Evolutionary conservation across 2,329 filamentous ascomycete species (phyloP), one percentile per base, ranked within the genome.

Genomic region (Huntiella abstrusa): DNA sequence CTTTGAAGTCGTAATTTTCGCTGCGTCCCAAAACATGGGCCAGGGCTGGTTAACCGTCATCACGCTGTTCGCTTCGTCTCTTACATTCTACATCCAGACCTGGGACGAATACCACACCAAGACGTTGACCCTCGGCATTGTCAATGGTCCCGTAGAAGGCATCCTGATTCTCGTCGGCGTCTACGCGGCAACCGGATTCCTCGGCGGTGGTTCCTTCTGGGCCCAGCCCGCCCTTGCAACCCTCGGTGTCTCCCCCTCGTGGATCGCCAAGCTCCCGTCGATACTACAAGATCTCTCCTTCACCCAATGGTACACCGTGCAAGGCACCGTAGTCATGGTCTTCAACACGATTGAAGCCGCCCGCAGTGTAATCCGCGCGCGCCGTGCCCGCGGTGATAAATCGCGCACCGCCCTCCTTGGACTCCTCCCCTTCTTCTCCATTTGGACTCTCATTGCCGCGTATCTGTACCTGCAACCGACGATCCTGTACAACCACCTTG

Each of bases 101-200:
- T 98, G 91, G 91, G 91, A 98, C 58, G 91, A 96, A 61, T 98
- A 96, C 64, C 88, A 96, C 65, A 98, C 91, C 44, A 87, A 95
- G 62, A 91, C 87, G 3, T 73, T 98, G 41, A 95, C 86, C 1
- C 74, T 98, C 4, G 91, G 91, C 49, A 67, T 96, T 52, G 71
- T 98, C 53, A 95, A 88, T 53, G 91, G 91, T 0, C 91, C 91
- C 3, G 91, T 98, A 34, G 91, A 98, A 64, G 91, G 91, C 44
- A 80, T 98, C 47, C 64, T 96, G 41, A 86, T 84, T 36, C 71
- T 98, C 15, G 80, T 84, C 55, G 59, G 73, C 47, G 77, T 98
- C 50, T 96, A 91, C 61, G 74, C 76, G 33, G 65, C 92, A 52
- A 96, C 91, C 4, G 88, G 82, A 43, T 76, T 77, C 59, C 73